phyloP scores from a whole-genome alignment of 345 rosid species.

The Syzygium aromaticum region DNA sequence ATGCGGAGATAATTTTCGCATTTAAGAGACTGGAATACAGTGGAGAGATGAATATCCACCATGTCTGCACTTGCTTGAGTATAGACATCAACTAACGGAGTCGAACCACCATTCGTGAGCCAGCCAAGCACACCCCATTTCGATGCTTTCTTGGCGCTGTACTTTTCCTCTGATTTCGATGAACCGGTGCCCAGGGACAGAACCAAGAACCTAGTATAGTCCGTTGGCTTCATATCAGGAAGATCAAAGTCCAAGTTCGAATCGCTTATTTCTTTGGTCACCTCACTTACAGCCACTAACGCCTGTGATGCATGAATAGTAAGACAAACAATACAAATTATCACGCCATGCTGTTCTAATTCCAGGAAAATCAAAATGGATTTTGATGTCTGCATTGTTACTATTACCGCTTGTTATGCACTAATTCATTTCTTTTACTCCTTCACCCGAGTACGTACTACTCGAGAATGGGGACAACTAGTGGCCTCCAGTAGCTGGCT shows the following conservation, averaged over 20 bases:
- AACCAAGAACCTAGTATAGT: slow-evolving; percentile 20
- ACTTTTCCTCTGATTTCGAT: slow-evolving; percentile 12
- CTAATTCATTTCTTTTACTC: not conserved
- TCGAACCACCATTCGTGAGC: slow-evolving; percentile 13
- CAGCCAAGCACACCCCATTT: slow-evolving; percentile 36
- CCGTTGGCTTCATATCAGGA: slow-evolving; percentile 13
- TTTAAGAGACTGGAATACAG: slow-evolving; percentile 28
- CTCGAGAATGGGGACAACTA: not conserved
- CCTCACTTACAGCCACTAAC: slow-evolving; percentile 32
- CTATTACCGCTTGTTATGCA: not conserved
- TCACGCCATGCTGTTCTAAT: not conserved
- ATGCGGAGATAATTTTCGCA: slow-evolving; percentile 36
- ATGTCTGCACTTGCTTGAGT: slow-evolving; percentile 29
- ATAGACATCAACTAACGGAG: slow-evolving; percentile 26
- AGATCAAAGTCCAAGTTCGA: slow-evolving; percentile 10
- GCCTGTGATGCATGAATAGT: slow-evolving; percentile 8
- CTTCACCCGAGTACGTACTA: not conserved
- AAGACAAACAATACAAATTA: not conserved
- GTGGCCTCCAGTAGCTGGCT: not conserved
- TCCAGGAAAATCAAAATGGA: not conserved
- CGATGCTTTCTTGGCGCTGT: slow-evolving; percentile 20
- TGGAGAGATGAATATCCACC: slow-evolving; percentile 26
- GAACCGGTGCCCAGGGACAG: slow-evolving; percentile 33
- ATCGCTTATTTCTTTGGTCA: slow-evolving; percentile 16
- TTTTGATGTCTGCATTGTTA: not conserved